A percentile compares a stretch with the other conserved stretches of the same genome.
phyloP scores from a whole-genome alignment of 2,329 filamentous ascomycete species.

The Zalaria obscura region DNA sequence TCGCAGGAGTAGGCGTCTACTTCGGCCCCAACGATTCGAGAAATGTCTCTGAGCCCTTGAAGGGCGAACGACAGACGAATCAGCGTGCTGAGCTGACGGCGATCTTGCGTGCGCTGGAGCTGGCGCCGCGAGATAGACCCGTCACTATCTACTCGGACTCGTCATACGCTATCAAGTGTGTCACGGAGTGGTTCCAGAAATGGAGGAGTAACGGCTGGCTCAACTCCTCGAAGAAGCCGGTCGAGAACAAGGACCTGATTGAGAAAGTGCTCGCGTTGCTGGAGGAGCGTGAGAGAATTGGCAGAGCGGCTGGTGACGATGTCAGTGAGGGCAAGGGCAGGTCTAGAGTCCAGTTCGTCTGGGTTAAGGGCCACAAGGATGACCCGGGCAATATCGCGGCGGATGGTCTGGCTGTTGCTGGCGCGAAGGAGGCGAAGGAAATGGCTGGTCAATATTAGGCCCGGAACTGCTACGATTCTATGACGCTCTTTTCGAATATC shows the following conservation, averaged over 20 bases:
- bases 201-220: conserved; percentile 72
- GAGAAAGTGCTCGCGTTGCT: conserved; percentile 58
- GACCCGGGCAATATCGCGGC: conserved; percentile 67
- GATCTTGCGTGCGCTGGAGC: conserved; percentile 68
- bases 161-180: conserved; percentile 79
- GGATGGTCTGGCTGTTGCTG: conserved; percentile 60
- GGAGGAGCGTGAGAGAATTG: conserved; percentile 41
- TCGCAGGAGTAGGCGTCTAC: conserved; percentile 49
- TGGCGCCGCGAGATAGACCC: conserved; percentile 50
- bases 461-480: too few relatives aligned
- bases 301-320: conserved; percentile 39
- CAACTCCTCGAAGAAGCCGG: conserved; percentile 53
- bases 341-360: conserved; percentile 47
- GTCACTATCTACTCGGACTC: conserved; percentile 80
- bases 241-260: conserved; percentile 80
- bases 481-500: too few relatives aligned
- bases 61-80: conserved; percentile 71
- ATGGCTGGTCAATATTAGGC: neutral
- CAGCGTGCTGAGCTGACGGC: conserved; percentile 91
- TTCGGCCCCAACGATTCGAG: conserved; percentile 44
- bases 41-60: conserved; percentile 63
- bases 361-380: conserved; percentile 76
- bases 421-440: conserved; percentile 31
- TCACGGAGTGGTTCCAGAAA: conserved; percentile 65
- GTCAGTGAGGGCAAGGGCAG: conserved; percentile 7